Percentiles rank a stretch among this genome's conserved stretches.
These are phyloP conservation scores for Xanthoceras sorbifolium DNA, from an alignment of 345 rosid species.

Conservation along the genomic window DNA sequence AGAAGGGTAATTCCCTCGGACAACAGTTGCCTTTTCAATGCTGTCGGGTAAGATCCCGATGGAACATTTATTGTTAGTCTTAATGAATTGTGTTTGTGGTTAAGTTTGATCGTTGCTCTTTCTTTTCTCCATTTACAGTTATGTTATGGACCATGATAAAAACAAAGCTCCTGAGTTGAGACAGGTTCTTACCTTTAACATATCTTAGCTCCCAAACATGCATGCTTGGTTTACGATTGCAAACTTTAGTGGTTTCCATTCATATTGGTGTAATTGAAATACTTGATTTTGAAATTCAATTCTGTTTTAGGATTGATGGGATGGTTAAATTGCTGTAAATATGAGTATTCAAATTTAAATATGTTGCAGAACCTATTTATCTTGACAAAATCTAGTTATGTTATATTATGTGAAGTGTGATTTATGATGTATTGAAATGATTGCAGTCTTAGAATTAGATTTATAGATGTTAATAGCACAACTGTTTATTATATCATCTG, in stretches of 20 bases:
- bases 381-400: background rate
- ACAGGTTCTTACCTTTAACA: conserved; percentile 43
- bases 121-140: conserved; percentile 43
- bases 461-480: too few relatives aligned
- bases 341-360: background rate
- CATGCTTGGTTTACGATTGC: background rate
- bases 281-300: background rate
- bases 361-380: background rate
- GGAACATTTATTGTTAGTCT: background rate
- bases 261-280: background rate
- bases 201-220: background rate
- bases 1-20: conserved; percentile 97
- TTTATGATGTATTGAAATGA: background rate
- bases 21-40: conserved; percentile 96
- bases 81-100: background rate
- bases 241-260: background rate
- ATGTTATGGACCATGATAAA: conserved; percentile 85
- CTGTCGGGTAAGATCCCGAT: conserved; percentile 61
- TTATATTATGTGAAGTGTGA: background rate
- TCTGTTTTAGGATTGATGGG: background rate
- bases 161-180: conserved; percentile 57
- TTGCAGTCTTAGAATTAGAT: background rate
- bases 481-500: too few relatives aligned
- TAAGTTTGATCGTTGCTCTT: conserved; percentile 2
- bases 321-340: background rate